A percentile compares a stretch with the other conserved stretches of the same genome.
These are phyloP conservation scores for Torulaspora pretoriensis DNA, from an alignment of 1,139 yeast genomes.

Conservation along the genomic window DNA sequence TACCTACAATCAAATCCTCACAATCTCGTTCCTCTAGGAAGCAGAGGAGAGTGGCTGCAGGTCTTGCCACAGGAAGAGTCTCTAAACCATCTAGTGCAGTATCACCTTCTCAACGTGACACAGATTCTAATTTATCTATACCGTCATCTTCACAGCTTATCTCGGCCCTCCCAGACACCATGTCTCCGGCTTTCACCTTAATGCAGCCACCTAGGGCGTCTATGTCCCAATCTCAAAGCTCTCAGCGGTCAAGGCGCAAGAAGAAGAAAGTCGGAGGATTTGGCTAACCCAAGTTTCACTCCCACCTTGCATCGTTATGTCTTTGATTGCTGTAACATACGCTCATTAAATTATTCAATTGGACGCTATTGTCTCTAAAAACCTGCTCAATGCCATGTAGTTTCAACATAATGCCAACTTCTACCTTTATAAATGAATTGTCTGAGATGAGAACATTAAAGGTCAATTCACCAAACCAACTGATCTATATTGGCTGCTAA, in stretches of 20 bases:
- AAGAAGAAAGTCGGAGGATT: constrained; percentile 34
- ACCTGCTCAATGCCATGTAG: no score
- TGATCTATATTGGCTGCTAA: no score
- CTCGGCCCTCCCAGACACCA: constrained; percentile 25
- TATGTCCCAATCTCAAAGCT: constrained; percentile 19
- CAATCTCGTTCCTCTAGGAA: constrained; percentile 17
- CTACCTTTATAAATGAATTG: no score
- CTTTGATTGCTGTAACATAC: not conserved
- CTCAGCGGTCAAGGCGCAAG: constrained; percentile 25
- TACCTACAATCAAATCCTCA: constrained; percentile 31
- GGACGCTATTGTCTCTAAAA: no score
- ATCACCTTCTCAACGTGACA: constrained; percentile 6
- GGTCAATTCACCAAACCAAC: no score
- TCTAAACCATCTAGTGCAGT: constrained; percentile 6
- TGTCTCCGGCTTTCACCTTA: constrained; percentile 34
- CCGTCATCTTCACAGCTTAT: constrained; percentile 10
- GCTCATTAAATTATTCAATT: no score
- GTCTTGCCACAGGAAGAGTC: constrained; percentile 5
- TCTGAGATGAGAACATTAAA: no score
- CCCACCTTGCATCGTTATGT: not conserved
- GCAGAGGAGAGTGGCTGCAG: constrained; percentile 8
- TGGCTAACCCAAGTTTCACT: constrained; percentile 13
- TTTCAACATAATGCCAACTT: no score
- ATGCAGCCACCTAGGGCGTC: constrained; percentile 18
- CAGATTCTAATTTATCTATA: constrained; percentile 6